phyloP scores from a whole-genome alignment of 2,329 filamentous ascomycete genomes.

The Sporothrix luriei region DNA sequence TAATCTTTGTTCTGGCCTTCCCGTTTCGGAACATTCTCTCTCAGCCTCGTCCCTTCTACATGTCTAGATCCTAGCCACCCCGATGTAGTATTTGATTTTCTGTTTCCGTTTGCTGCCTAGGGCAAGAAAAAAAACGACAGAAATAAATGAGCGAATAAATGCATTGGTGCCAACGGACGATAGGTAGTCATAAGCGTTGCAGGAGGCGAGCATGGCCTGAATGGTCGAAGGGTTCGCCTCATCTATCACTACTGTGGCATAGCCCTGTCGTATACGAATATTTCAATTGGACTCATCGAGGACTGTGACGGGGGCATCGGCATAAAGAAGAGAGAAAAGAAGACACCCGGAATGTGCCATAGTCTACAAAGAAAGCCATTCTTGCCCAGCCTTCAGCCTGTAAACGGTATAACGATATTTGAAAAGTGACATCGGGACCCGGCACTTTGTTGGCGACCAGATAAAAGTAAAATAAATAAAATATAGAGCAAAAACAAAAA shows the following conservation, averaged over 20 bases:
- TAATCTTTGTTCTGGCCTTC: too few species aligned
- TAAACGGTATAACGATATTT: neutral
- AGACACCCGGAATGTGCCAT: neutral
- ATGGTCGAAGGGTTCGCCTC: neutral
- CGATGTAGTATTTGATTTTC: constrained; percentile 15
- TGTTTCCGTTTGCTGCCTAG: neutral
- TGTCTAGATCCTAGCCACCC: neutral
- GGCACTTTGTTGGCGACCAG: neutral
- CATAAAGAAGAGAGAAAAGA: neutral
- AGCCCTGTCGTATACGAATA: neutral
- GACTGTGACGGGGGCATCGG: too few species aligned
- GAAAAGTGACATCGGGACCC: neutral
- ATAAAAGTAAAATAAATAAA: neutral
- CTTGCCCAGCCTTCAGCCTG: neutral
- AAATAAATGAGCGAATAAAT: neutral
- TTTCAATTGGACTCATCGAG: neutral
- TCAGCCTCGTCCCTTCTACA: neutral
- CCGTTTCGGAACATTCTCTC: neutral
- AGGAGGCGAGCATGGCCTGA: too few species aligned
- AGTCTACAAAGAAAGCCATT: neutral
- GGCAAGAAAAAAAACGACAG: neutral
- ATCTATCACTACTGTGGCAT: neutral
- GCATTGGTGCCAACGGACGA: too few species aligned
- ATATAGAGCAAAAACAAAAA: too few species aligned
- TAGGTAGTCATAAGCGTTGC: neutral